A percentile compares a stretch with the other conserved stretches of the same genome.
Conservation (phyloP, 805 yeast species). For the Saccharomycopsis sp. region DNA sequence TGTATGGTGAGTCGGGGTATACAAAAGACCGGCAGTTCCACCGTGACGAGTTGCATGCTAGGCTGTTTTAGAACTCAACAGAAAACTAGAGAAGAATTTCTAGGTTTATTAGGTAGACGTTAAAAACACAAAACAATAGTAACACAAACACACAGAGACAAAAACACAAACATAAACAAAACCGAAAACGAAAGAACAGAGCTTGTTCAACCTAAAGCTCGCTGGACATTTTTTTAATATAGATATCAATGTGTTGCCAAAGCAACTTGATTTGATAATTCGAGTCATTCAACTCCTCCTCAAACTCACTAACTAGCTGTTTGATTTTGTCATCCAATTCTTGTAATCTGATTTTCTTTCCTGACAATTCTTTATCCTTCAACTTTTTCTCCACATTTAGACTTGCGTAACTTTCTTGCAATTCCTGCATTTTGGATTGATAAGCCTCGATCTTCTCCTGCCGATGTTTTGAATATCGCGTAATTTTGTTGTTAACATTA, state of each 20-base stretch:
- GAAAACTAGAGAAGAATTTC: constrained; percentile 93
- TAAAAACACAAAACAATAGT: neutral
- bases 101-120: constrained; percentile 27
- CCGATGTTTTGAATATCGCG: constrained; percentile 32
- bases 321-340: constrained; percentile 34
- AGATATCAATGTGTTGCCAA: constrained; percentile 24
- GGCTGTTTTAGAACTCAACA: constrained; percentile 93
- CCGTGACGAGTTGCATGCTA: constrained; percentile 94
- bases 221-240: constrained; percentile 15
- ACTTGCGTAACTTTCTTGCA: constrained; percentile 32
- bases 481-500: constrained; percentile 36
- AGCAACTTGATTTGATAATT: constrained; percentile 27
- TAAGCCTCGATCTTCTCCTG: constrained; percentile 31
- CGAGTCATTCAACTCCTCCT: constrained; percentile 35
- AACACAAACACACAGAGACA: neutral
- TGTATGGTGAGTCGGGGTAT: constrained; percentile 99
- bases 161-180: neutral
- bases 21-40: constrained; percentile 89
- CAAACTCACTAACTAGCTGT: constrained; percentile 30
- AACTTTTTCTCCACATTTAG: constrained; percentile 33
- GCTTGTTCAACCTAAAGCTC: neutral
- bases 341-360: constrained; percentile 31
- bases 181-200: neutral
- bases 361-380: constrained; percentile 33
- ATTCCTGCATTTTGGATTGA: constrained; percentile 30